A percentile compares a stretch with the other conserved stretches of the same genome.
These are phyloP conservation scores for Phaffia australis DNA, from an alignment of 768 basidiomycete genomes.

Conservation along the genomic window DNA sequence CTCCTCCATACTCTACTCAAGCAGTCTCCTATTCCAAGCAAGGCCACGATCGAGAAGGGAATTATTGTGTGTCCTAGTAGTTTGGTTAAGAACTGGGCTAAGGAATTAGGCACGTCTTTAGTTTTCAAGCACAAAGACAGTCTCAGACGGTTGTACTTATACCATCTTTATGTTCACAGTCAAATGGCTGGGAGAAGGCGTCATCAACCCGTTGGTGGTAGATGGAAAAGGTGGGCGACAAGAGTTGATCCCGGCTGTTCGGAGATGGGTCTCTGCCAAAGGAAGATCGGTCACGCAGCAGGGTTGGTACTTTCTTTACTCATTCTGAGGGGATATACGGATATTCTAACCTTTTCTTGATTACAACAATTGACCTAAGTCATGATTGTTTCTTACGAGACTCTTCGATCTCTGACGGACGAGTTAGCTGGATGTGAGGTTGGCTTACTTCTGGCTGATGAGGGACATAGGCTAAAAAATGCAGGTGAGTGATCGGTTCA, in stretches of 20 bases:
- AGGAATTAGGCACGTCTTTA: conserved; percentile 63
- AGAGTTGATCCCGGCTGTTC: conserved; percentile 65
- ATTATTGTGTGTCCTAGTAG: conserved; percentile 96
- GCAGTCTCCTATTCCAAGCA: conserved; percentile 81
- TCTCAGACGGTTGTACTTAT: background rate
- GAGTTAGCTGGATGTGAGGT: conserved; percentile 71
- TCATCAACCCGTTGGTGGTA: conserved; percentile 70
- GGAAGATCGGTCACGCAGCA: conserved; percentile 87
- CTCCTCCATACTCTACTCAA: conserved; percentile 90
- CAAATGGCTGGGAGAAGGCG: conserved; percentile 82
- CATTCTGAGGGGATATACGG: too few relatives aligned
- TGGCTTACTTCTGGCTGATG: conserved; percentile 88
- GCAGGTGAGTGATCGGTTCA: conserved; percentile 50
- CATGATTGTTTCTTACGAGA: conserved; percentile 98
- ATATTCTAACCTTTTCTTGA: too few relatives aligned
- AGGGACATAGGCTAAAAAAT: conserved; percentile 95
- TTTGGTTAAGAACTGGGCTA: conserved; percentile 96
- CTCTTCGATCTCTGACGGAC: conserved; percentile 64
- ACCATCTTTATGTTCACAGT: conserved; percentile 42
- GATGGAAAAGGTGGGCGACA: conserved; percentile 86
- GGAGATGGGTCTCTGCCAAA: conserved; percentile 75
- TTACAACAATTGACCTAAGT: conserved; percentile 44
- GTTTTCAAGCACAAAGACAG: background rate
- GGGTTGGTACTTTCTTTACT: conserved; percentile 44
- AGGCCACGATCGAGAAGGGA: conserved; percentile 84